Evolutionary conservation across 2,329 filamentous ascomycete genomes (phyloP).

Genomic region (Septoria linicola): DNA sequence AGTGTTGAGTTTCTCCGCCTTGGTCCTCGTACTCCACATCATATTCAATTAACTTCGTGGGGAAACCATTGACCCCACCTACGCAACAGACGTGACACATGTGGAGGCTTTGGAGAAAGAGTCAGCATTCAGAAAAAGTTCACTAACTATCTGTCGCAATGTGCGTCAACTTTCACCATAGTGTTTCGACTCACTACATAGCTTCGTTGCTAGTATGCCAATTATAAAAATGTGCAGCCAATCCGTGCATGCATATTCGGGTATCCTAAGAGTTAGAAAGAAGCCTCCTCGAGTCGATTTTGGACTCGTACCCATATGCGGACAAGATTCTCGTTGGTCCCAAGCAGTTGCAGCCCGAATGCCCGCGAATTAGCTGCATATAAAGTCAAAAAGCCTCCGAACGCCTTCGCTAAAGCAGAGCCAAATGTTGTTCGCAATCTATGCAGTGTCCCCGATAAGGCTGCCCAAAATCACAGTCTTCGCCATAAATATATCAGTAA

Average conservation of each 20-base stretch:
- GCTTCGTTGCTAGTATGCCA: background rate
- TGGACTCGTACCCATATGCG: background rate
- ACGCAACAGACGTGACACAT: too few species aligned
- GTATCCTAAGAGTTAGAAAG: conserved; percentile 2
- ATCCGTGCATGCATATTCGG: background rate
- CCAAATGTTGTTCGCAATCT: background rate
- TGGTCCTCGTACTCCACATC: too few species aligned
- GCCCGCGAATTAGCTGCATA: background rate
- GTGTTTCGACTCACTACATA: background rate
- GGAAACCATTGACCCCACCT: too few species aligned
- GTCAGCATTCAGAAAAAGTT: too few species aligned
- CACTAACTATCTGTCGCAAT: too few species aligned
- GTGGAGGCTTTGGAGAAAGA: too few species aligned
- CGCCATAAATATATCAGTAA: background rate
- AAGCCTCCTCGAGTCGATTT: background rate
- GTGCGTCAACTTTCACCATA: background rate
- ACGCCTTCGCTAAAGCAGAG: background rate
- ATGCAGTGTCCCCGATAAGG: background rate
- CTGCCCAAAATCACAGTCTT: background rate
- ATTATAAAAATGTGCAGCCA: conserved; percentile 1
- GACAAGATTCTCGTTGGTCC: background rate
- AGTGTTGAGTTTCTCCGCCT: too few species aligned
- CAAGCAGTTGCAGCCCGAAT: background rate
- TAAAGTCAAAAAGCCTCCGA: background rate
- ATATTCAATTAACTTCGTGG: too few species aligned